Conservation (phyloP, 768 basidiomycete species). For the Suillus placidus region DNA sequence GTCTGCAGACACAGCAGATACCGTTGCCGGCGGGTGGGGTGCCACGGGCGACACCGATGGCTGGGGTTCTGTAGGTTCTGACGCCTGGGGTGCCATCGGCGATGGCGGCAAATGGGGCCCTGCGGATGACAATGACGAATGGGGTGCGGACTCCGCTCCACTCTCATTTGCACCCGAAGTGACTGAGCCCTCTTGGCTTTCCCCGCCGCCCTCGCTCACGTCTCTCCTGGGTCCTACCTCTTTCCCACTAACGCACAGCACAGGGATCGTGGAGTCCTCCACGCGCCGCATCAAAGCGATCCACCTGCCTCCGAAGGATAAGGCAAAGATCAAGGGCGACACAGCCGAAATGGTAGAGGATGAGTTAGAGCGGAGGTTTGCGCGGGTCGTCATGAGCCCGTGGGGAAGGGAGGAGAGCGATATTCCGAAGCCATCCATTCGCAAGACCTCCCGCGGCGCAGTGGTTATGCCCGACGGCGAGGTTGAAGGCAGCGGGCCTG, state of each 20-base stretch:
- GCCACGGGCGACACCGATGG: constrained; percentile 2
- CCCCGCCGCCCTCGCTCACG: constrained; percentile 32
- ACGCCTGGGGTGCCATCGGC: constrained; percentile 15
- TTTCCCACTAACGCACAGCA: constrained; percentile 62
- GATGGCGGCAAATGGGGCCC: constrained; percentile 15
- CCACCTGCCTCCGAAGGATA: constrained; percentile 38
- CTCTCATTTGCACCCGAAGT: constrained; percentile 16
- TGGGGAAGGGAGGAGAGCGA: constrained; percentile 51
- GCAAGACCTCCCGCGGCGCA: constrained; percentile 40
- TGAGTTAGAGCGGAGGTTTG: constrained; percentile 49
- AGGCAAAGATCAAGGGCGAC: neutral
- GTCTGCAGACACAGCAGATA: constrained; percentile 5
- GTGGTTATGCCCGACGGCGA: constrained; percentile 30
- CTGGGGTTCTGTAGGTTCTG: constrained; percentile 11
- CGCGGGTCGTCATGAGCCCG: constrained; percentile 54
- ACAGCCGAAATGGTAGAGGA: constrained; percentile 42
- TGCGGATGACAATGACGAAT: constrained; percentile 14
- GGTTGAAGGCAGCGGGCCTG: constrained; percentile 10
- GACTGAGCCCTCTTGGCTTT: constrained; percentile 28
- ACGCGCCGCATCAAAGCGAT: constrained; percentile 58
- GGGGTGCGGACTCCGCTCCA: constrained; percentile 13
- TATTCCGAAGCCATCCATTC: constrained; percentile 39
- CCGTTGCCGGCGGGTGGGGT: constrained; percentile 18
- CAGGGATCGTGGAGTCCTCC: constrained; percentile 68
- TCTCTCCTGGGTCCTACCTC: constrained; percentile 55